These are phyloP conservation scores for Micractinium sp. DNA, from an alignment of 139 green algal species.

Conservation along the genomic window DNA sequence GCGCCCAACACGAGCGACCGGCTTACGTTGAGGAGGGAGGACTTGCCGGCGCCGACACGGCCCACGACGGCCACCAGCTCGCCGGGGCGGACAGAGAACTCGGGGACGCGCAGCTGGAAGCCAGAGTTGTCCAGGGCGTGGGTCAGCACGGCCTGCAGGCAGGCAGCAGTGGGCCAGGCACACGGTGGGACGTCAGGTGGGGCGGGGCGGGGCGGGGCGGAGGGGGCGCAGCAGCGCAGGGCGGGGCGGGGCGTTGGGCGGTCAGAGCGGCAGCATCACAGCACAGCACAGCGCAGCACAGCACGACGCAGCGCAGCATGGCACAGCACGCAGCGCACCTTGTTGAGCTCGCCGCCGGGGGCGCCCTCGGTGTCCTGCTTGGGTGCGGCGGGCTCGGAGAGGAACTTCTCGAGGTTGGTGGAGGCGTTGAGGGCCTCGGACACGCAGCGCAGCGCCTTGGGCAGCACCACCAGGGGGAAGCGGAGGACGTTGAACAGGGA, in stretches of 20 bases:
- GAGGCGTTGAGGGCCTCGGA: constrained; percentile 55
- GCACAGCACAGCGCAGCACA: not conserved
- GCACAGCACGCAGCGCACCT: not conserved
- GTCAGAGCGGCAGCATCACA: not conserved
- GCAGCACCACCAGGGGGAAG: constrained; percentile 83
- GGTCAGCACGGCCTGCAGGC: constrained; percentile 51
- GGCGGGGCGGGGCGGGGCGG: not conserved
- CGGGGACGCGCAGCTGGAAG: constrained; percentile 60
- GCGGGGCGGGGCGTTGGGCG: not conserved
- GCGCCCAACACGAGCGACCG: too few relatives aligned
- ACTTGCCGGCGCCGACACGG: constrained; percentile 81
- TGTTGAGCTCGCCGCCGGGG: constrained; percentile 25
- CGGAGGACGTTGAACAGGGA: constrained; percentile 85
- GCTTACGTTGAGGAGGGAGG: constrained; percentile 46
- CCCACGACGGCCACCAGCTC: constrained; percentile 79
- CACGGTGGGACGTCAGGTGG: not conserved
- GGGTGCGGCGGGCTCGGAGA: constrained; percentile 50
- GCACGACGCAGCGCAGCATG: not conserved
- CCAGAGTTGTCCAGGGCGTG: constrained; percentile 47
- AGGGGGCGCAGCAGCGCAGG: not conserved
- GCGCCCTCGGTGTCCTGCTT: constrained; percentile 39
- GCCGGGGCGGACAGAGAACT: constrained; percentile 61
- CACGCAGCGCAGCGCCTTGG: constrained; percentile 71
- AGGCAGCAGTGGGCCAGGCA: too few relatives aligned
- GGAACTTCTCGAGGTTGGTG: constrained; percentile 60